These are phyloP conservation scores for Dipteronia dyeriana DNA, from an alignment of 345 rosid genomes.

Conservation along the genomic window DNA sequence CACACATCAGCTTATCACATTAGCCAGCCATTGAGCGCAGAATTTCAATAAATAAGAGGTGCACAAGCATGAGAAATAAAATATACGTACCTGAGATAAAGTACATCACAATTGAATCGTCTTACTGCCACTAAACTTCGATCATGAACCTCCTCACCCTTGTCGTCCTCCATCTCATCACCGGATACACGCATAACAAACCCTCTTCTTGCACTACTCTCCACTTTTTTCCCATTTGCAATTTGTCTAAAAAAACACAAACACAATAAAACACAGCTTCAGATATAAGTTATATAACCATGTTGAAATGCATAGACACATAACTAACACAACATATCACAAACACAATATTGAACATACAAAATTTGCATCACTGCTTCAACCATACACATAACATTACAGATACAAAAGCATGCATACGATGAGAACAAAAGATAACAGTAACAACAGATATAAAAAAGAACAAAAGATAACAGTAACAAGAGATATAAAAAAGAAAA, in stretches of 20 bases:
- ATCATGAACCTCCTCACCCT: constrained; percentile 35
- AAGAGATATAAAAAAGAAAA: not conserved
- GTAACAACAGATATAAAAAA: not conserved
- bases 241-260: constrained; percentile 21
- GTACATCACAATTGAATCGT: constrained; percentile 50
- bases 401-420: not conserved
- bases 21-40: constrained; percentile 5
- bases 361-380: not conserved
- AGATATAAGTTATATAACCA: not conserved
- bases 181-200: constrained; percentile 68
- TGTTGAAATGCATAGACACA: not conserved
- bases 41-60: not conserved
- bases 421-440: not conserved
- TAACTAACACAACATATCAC: not conserved
- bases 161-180: constrained; percentile 60
- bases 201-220: constrained; percentile 36
- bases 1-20: not conserved
- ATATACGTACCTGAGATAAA: constrained; percentile 63
- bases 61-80: not conserved
- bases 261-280: not conserved
- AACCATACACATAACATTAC: not conserved
- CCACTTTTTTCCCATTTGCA: constrained; percentile 30
- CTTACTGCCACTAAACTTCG: constrained; percentile 30
- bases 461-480: not conserved
- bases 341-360: not conserved